These are phyloP conservation scores for Acanthamoeba lugdunensis DNA, from an alignment of 208 protist genomes.

Conservation along the genomic window DNA sequence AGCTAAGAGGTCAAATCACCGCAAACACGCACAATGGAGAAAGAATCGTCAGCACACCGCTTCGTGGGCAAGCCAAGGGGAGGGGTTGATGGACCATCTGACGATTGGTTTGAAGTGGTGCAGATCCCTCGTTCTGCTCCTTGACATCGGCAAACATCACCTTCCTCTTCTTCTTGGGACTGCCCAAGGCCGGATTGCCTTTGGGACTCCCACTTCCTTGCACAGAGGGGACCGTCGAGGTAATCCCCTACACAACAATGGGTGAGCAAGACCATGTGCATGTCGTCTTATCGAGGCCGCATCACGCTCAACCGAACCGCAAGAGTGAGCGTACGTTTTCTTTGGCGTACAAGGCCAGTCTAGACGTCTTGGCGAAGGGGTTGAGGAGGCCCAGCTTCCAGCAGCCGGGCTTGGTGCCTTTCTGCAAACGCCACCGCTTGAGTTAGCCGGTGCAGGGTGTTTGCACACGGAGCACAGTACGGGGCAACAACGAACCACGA, in stretches of 20 bases:
- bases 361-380: conserved; percentile 10
- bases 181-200: not conserved
- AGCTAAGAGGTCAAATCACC: too few species aligned
- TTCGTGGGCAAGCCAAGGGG: too few species aligned
- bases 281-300: too few species aligned
- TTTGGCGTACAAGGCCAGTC: not conserved
- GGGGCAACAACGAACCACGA: conserved; percentile 10
- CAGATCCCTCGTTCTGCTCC: conserved; percentile 25
- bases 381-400: conserved; percentile 59
- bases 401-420: conserved; percentile 22
- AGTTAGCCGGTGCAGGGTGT: too few species aligned
- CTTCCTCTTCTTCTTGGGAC: conserved; percentile 21
- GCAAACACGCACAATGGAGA: too few species aligned
- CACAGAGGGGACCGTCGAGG: not conserved
- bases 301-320: too few species aligned
- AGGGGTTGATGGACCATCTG: not conserved
- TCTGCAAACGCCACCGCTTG: not conserved
- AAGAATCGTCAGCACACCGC: not conserved
- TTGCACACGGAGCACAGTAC: too few species aligned
- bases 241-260: too few species aligned
- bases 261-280: too few species aligned
- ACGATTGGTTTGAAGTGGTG: conserved; percentile 21
- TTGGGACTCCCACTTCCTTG: not conserved
- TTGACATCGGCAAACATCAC: conserved; percentile 61
- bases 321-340: not conserved